These are phyloP conservation scores for Pseudogymnoascus sp. DNA, from an alignment of 2,329 filamentous ascomycete species.

Conservation along the genomic window DNA sequence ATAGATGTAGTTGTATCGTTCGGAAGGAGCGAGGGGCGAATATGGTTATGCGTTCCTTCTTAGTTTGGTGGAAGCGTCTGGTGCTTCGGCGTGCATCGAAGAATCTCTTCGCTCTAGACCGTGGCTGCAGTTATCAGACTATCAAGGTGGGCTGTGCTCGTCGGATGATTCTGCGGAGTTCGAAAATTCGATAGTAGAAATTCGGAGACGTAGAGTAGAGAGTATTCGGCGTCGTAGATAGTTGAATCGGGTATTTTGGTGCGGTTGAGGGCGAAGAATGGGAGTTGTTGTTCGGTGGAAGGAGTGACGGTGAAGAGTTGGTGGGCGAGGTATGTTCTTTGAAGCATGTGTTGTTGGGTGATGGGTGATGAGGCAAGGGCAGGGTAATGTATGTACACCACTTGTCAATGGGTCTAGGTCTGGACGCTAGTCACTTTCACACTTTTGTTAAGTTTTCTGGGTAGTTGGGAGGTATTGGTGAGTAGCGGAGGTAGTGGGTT, in stretches of 20 bases:
- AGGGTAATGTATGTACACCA: not conserved
- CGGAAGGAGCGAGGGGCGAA: not conserved
- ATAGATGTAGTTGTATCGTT: not conserved
- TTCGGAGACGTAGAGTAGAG: not conserved
- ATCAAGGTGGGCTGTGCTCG: not conserved
- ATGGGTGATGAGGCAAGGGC: not conserved
- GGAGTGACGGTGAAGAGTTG: not conserved
- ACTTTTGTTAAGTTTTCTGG: not conserved
- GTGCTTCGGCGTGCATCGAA: not conserved
- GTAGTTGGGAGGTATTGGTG: not conserved
- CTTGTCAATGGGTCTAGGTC: not conserved
- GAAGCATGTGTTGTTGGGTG: not conserved
- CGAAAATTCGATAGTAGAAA: not conserved
- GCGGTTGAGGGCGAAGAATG: not conserved
- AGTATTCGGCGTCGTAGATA: not conserved
- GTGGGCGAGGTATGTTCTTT: not conserved
- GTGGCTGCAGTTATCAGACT: not conserved
- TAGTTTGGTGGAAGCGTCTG: not conserved
- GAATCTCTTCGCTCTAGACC: not conserved
- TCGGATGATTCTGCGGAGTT: not conserved
- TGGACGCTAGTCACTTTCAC: not conserved
- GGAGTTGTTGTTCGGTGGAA: not conserved
- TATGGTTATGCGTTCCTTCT: not conserved
- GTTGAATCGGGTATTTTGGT: not conserved
- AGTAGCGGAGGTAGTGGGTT: not conserved